Base-by-base conservation (phyloP, 176 grass and related monocot species). In the Lolium perenne region DNA sequence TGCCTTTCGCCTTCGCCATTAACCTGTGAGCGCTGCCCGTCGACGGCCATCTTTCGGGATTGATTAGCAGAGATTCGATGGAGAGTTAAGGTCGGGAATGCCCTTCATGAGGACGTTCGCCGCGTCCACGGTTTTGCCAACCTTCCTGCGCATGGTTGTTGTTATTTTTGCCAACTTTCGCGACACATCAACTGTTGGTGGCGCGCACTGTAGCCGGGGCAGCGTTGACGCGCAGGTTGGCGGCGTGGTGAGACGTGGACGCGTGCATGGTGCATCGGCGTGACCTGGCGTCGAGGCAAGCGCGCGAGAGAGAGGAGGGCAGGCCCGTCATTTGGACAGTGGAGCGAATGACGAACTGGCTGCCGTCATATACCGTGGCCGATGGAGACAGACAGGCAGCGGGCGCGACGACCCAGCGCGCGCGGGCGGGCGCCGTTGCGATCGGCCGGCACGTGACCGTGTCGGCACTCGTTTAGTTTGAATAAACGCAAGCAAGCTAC, bases 301-400 rank as follows among this genome's bases (percentile, higher is more conserved):
- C 68, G 3, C 11, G 5, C 9, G 12, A 10, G 5, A 3, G 51
- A 29, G 29, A 29, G 29, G 53, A 2, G 56, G 83, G 66, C 45
- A 80, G 35, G 8, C 0, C 46, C 11, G 67, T 80, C 81, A 79
- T 80, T 54, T 23, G 47, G 2, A 43, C 17, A n/a, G 45, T 9
- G 9, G 20, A 1, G 20, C 0, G 51, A 66, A 7, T 82, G 88
- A 90, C 83, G 88, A 90, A 86, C 83, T 7, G 43, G 88, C 76
- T 90, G 83, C 79, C 88, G 83, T 90, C 83, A 90, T 90, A 22
- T 90, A 2, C 68, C 77, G 48, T 0, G 62, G 1, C 1, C 18
- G 54, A 5, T 72, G n/a, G 43, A 14, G 20, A 74, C 6, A n/a
- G 43, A 22, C 5, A 13, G 66, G 29, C 29, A 29, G 29, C 40